Conservation (phyloP, 2,329 filamentous ascomycete genomes). For the Samsoniella hepiali region DNA sequence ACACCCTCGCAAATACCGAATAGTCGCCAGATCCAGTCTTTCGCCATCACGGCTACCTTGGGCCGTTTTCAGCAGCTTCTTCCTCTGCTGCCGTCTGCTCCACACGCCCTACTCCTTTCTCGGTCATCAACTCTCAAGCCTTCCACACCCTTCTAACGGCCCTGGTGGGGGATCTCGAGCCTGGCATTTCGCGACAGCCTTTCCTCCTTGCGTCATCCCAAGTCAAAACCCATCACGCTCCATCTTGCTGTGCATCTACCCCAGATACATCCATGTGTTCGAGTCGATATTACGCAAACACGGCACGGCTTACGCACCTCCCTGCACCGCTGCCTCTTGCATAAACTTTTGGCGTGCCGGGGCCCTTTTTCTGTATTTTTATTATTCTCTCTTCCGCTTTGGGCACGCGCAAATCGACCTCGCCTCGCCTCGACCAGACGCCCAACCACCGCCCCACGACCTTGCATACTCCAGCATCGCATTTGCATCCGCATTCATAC, state of each 20-base stretch:
- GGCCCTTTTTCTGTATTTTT: conserved; percentile 3
- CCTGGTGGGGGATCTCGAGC: conserved; percentile 1
- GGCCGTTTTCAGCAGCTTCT: background rate
- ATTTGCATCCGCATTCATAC: conserved; percentile 9
- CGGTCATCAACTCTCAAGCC: background rate
- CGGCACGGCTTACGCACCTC: conserved; percentile 6
- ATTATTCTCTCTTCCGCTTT: background rate
- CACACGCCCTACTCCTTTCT: background rate
- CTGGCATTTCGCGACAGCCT: conserved; percentile 16
- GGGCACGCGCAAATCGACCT: background rate
- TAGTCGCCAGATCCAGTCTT: background rate
- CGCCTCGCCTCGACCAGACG: background rate
- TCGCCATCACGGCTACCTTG: background rate
- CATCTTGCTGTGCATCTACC: conserved; percentile 1
- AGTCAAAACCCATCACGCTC: conserved; percentile 5
- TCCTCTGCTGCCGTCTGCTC: background rate
- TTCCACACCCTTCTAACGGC: conserved; percentile 14
- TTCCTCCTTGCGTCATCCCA: conserved; percentile 17
- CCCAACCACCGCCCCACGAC: conserved; percentile 13
- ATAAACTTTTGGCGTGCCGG: conserved; percentile 1
- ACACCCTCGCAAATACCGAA: background rate
- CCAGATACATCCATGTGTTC: conserved; percentile 14
- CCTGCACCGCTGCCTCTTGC: conserved; percentile 4
- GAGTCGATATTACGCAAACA: background rate
- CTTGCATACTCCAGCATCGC: conserved; percentile 1